Percentiles rank a stretch among this genome's conserved stretches.
Conservation (phyloP, 2,329 filamentous ascomycete genomes). For the Trichoderma polysporum region DNA sequence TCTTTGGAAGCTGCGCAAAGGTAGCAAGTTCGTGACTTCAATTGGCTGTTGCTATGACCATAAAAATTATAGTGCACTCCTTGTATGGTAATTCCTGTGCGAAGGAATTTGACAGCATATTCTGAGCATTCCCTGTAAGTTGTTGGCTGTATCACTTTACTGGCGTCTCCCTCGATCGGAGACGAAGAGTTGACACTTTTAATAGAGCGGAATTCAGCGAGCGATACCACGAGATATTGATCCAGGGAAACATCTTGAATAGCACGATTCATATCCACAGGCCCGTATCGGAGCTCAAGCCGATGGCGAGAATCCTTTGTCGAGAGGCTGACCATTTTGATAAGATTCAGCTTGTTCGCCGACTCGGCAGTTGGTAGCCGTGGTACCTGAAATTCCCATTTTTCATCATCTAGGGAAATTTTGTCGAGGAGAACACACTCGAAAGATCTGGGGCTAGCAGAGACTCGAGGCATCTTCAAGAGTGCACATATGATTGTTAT, state of each 20-base stretch:
- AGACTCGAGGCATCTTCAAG: not conserved
- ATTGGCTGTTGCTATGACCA: conserved; percentile 45
- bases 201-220: conserved; percentile 35
- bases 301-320: conserved; percentile 24
- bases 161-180: not conserved
- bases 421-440: not conserved
- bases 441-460: not conserved
- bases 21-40: conserved; percentile 43
- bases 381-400: conserved; percentile 13
- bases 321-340: conserved; percentile 17
- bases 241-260: conserved; percentile 31
- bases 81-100: conserved; percentile 36
- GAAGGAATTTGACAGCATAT: conserved; percentile 37
- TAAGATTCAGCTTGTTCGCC: conserved; percentile 8
- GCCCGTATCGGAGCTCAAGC: conserved; percentile 31
- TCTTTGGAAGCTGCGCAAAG: conserved; percentile 37
- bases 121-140: conserved; percentile 37
- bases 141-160: conserved; percentile 25
- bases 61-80: conserved; percentile 41
- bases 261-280: conserved; percentile 34
- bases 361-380: conserved; percentile 1
- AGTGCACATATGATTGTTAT: not conserved
- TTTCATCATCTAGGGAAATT: conserved; percentile 10
- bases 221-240: conserved; percentile 36
- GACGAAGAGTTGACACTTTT: conserved; percentile 13